These are phyloP conservation scores for Nicotiana knightiana DNA, from an alignment of 257 asterid species.

Conservation along the genomic window DNA sequence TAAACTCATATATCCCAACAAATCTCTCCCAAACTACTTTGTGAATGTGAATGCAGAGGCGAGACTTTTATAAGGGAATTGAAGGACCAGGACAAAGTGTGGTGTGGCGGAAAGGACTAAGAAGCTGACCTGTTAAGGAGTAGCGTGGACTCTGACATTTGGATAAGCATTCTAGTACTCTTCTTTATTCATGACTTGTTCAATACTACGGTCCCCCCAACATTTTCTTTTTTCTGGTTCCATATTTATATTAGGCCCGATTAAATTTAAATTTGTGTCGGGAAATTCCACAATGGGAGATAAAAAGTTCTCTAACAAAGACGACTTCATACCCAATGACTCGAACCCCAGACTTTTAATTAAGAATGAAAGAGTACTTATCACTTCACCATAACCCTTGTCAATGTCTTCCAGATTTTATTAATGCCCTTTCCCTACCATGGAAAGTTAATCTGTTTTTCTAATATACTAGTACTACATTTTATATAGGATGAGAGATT, in stretches of 20 bases:
- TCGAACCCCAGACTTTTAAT: too few relatives aligned
- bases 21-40: not conserved
- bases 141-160: not conserved
- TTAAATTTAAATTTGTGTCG: too few relatives aligned
- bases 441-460: not conserved
- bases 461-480: not conserved
- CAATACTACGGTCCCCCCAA: not conserved
- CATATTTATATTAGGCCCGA: too few relatives aligned
- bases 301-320: too few relatives aligned
- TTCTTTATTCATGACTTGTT: too few relatives aligned
- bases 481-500: not conserved
- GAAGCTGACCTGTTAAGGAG: not conserved
- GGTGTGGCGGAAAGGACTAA: constrained; percentile 1
- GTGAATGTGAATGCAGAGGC: not conserved
- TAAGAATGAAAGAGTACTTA: too few relatives aligned
- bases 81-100: not conserved
- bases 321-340: too few relatives aligned
- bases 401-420: not conserved
- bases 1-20: not conserved
- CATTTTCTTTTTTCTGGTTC: too few relatives aligned
- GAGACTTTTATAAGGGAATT: not conserved
- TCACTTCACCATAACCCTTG: too few relatives aligned
- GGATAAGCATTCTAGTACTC: not conserved
- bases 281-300: too few relatives aligned
- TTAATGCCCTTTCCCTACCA: not conserved